Evolutionary conservation across 2,329 filamentous ascomycete genomes (phyloP).

Genomic region (Arthrobotrys sinensis): DNA sequence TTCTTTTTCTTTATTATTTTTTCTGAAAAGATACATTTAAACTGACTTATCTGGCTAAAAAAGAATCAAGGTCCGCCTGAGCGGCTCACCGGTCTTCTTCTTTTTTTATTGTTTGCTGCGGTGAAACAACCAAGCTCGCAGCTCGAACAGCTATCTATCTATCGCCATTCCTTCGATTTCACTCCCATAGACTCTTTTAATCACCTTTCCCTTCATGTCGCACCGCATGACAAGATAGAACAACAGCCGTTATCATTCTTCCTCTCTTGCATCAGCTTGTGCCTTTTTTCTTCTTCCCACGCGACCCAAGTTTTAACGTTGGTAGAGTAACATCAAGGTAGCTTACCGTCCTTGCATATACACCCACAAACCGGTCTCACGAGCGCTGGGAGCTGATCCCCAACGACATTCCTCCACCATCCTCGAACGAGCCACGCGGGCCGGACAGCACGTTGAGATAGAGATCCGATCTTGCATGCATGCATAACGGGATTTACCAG

Average conservation of each 20-base stretch:
- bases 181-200: not conserved
- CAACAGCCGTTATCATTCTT: conserved; percentile 18
- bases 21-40: conserved; percentile 2
- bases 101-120: not conserved
- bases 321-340: too few relatives aligned
- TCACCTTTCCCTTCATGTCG: conserved; percentile 20
- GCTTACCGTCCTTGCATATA: not conserved
- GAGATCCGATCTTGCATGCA: conserved; percentile 3
- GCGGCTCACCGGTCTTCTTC: not conserved
- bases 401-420: not conserved
- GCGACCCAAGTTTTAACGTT: not conserved
- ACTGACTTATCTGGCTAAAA: conserved; percentile 1
- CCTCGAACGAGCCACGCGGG: conserved; percentile 1
- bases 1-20: conserved; percentile 4
- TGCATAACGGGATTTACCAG: not conserved
- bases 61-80: not conserved
- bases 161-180: not conserved
- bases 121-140: conserved; percentile 15
- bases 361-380: not conserved
- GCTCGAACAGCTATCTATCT: not conserved
- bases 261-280: not conserved
- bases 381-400: not conserved
- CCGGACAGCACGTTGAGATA: conserved; percentile 5
- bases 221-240: conserved; percentile 1
- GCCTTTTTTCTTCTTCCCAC: not conserved